Percentiles rank a stretch among this genome's conserved stretches.
phyloP scores from a whole-genome alignment of 495 filamentous ascomycete genomes.

The Penicillium robsamsonii region DNA sequence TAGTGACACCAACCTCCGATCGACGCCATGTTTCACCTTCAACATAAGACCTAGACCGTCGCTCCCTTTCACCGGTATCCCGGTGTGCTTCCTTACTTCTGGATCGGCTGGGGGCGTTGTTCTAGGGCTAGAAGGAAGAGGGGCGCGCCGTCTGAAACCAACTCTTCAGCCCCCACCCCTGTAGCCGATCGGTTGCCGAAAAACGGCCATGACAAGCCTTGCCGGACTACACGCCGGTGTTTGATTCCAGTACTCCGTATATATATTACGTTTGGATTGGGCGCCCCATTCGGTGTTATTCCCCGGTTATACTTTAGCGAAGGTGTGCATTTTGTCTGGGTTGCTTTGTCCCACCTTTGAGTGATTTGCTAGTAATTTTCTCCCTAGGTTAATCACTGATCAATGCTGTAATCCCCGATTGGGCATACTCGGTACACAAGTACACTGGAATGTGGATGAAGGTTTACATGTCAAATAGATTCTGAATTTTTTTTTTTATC shows the following conservation, averaged over 20 bases:
- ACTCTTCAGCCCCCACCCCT: conserved; percentile 6
- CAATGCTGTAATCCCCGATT: not conserved
- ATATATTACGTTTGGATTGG: not conserved
- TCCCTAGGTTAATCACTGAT: not conserved
- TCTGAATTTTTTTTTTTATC: not conserved
- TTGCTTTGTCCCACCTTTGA: not conserved
- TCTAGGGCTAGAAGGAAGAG: conserved; percentile 8
- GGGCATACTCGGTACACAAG: not conserved
- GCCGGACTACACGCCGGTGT: conserved; percentile 11
- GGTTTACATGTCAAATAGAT: not conserved
- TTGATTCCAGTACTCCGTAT: not conserved
- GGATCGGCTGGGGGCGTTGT: not conserved
- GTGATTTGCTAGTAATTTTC: not conserved
- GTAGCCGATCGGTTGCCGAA: conserved; percentile 4
- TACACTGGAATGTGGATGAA: not conserved
- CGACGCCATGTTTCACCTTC: conserved; percentile 8
- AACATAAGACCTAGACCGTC: not conserved
- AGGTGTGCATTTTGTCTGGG: not conserved
- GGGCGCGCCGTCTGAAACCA: conserved; percentile 2
- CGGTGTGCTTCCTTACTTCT: conserved; percentile 7
- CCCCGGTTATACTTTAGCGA: not conserved
- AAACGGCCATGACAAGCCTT: conserved; percentile 13
- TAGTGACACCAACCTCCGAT: not conserved
- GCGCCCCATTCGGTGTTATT: not conserved
- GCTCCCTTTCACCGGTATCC: not conserved